Evolutionary conservation across 805 yeast species (phyloP).

Genomic region (Pichia paraexigua): DNA sequence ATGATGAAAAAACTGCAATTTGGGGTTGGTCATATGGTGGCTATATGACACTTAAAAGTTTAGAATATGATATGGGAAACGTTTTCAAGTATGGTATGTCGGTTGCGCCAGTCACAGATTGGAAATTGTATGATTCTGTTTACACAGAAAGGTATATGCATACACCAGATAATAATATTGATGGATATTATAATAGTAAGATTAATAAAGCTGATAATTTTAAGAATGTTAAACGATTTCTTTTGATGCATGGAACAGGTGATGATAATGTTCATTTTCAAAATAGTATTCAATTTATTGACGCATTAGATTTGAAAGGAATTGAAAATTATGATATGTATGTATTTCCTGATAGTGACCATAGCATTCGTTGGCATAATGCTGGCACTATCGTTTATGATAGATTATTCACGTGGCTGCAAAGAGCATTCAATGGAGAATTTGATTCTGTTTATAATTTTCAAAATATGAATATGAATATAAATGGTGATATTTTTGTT

Average conservation of each 20-base stretch:
- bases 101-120: conserved; percentile 96
- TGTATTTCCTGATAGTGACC: conserved; percentile 78
- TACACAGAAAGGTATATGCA: conserved; percentile 96
- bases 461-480: not conserved
- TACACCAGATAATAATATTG: conserved; percentile 57
- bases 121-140: conserved; percentile 85
- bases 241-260: conserved; percentile 93
- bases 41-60: conserved; percentile 78
- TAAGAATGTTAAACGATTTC: conserved; percentile 53
- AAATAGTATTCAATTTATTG: conserved; percentile 71
- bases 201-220: conserved; percentile 55
- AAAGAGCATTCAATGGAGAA: conserved; percentile 48
- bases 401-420: conserved; percentile 57
- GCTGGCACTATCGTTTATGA: conserved; percentile 65
- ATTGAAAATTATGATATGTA: conserved; percentile 80
- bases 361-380: conserved; percentile 62
- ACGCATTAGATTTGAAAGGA: conserved; percentile 57
- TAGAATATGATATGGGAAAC: conserved; percentile 71
- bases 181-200: conserved; percentile 53
- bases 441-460: conserved; percentile 23
- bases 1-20: conserved; percentile 61
- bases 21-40: conserved; percentile 99
- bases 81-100: conserved; percentile 85
- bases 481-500: conserved; percentile 5
- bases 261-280: conserved; percentile 98